phyloP scores from a whole-genome alignment of 108 stramenopile species.

The Skeletonema marinoi region DNA sequence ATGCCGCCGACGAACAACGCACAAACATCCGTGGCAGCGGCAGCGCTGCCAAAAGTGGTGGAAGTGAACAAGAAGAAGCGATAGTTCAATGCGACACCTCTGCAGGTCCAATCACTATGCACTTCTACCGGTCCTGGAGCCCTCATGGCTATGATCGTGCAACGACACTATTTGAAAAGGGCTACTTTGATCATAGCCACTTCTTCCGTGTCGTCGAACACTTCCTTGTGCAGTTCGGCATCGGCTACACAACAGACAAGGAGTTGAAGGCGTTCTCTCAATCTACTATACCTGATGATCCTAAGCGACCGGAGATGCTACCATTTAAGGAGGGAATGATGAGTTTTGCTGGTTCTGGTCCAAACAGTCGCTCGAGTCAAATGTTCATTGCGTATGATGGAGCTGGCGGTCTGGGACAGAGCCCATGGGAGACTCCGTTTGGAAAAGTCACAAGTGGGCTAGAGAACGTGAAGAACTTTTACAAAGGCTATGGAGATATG shows the following conservation, averaged over 20 bases:
- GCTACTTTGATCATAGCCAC: slow-evolving; percentile 81
- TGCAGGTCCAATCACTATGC: slow-evolving; percentile 51
- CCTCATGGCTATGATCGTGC: slow-evolving; percentile 90
- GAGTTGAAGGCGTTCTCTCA: slow-evolving; percentile 47
- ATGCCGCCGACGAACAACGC: not conserved
- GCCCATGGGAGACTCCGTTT: slow-evolving; percentile 85
- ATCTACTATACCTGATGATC: slow-evolving; percentile 65
- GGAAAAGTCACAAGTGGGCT: slow-evolving; percentile 70
- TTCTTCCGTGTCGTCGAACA: slow-evolving; percentile 86
- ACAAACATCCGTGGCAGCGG: not conserved
- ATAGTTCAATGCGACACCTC: slow-evolving; percentile 18
- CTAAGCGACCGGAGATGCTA: slow-evolving; percentile 39
- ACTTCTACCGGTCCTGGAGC: slow-evolving; percentile 65
- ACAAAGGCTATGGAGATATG: slow-evolving; percentile 81
- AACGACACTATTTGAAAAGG: slow-evolving; percentile 75
- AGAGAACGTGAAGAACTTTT: slow-evolving; percentile 66
- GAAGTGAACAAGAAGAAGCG: not conserved
- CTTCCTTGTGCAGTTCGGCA: slow-evolving; percentile 92
- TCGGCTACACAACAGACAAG: slow-evolving; percentile 60
- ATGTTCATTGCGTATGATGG: slow-evolving; percentile 80
- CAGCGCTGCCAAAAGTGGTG: not conserved
- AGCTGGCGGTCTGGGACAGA: slow-evolving; percentile 53
- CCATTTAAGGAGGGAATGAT: slow-evolving; percentile 73
- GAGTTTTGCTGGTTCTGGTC: slow-evolving; percentile 68
- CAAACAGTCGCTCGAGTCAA: slow-evolving; percentile 76